Percentiles rank a stretch among this genome's conserved stretches.
Evolutionary conservation across 1,139 yeast genomes (phyloP).

Genomic region (Nakaseomyces sp.): DNA sequence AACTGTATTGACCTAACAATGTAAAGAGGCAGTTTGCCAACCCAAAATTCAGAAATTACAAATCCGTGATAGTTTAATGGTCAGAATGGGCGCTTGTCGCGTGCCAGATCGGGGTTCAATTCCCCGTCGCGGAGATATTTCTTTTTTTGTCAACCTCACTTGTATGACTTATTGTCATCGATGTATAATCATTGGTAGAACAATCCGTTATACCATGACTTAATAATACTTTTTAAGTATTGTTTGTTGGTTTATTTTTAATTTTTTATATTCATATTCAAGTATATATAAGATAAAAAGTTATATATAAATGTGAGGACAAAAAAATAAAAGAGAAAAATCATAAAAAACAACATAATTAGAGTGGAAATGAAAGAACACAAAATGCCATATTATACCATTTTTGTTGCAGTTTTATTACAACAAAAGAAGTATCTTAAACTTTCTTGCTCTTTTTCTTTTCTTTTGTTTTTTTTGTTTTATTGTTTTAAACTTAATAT

Average conservation of each 20-base stretch:
- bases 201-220: too few species aligned
- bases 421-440: too few species aligned
- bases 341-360: too few species aligned
- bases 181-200: too few species aligned
- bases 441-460: background rate
- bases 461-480: background rate
- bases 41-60: conserved; percentile 4
- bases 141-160: conserved; percentile 3
- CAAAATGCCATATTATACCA: too few species aligned
- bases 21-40: too few species aligned
- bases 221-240: background rate
- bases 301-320: conserved; percentile 5
- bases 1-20: too few species aligned
- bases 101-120: conserved; percentile 35
- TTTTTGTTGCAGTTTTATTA: too few species aligned
- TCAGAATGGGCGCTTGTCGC: conserved; percentile 35
- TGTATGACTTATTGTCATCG: background rate
- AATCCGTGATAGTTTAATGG: conserved; percentile 33
- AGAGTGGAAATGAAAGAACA: background rate
- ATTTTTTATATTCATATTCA: too few species aligned
- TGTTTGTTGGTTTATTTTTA: background rate
- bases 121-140: conserved; percentile 34
- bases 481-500: too few species aligned
- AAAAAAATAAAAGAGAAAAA: conserved; percentile 2
- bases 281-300: background rate